Conservation (phyloP, 768 basidiomycete species). For the Lactifluus subvellereus region DNA sequence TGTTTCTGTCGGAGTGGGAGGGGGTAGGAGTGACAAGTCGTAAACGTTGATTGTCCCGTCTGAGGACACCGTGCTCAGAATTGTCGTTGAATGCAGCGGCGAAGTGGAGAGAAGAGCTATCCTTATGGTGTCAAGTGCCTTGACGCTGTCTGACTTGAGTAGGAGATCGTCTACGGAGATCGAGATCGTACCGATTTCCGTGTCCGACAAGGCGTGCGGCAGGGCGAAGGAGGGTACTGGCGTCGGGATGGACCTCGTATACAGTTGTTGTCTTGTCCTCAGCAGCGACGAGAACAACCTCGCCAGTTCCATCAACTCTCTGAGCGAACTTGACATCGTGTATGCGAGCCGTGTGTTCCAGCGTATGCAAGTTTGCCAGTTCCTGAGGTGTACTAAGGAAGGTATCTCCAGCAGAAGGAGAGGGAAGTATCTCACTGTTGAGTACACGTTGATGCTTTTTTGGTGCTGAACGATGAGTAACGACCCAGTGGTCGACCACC, state of each 20-base stretch:
- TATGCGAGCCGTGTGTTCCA: slow-evolving; percentile 75
- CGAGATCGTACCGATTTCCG: slow-evolving; percentile 63
- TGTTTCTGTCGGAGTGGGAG: slow-evolving; percentile 16
- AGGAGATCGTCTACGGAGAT: not conserved
- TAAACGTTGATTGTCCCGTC: slow-evolving; percentile 82
- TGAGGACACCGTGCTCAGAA: slow-evolving; percentile 77
- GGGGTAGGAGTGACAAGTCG: slow-evolving; percentile 51
- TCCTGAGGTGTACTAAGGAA: slow-evolving; percentile 42
- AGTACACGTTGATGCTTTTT: slow-evolving; percentile 75
- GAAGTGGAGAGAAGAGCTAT: slow-evolving; percentile 47
- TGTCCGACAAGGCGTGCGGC: slow-evolving; percentile 76
- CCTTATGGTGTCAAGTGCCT: slow-evolving; percentile 63
- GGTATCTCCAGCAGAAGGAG: not conserved
- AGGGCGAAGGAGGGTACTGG: slow-evolving; percentile 44
- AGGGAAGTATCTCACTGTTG: slow-evolving; percentile 47
- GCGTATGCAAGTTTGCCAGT: slow-evolving; percentile 68
- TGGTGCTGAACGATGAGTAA: slow-evolving; percentile 76
- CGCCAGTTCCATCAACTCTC: slow-evolving; percentile 48
- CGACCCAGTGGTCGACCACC: slow-evolving; percentile 76
- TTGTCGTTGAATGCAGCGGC: slow-evolving; percentile 44
- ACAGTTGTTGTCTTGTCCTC: slow-evolving; percentile 87
- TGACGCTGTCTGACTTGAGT: slow-evolving; percentile 49
- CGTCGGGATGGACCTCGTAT: slow-evolving; percentile 54
- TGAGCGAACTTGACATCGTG: slow-evolving; percentile 78
- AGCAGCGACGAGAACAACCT: slow-evolving; percentile 75